These are phyloP conservation scores for Trichocladium antarcticum DNA, from an alignment of 495 filamentous ascomycete genomes.

Conservation along the genomic window DNA sequence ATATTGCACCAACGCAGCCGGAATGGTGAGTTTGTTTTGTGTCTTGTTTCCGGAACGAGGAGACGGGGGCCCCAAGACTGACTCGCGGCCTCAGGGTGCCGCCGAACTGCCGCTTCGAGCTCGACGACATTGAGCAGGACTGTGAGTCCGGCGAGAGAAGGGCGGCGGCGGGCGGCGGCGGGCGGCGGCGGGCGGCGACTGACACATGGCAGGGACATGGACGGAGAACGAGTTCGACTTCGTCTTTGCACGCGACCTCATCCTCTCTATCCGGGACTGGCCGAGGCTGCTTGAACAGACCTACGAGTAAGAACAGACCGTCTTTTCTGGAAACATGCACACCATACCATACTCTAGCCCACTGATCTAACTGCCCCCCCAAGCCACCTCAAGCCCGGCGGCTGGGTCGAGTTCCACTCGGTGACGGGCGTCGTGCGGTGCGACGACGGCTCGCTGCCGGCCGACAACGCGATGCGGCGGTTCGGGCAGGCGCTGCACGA, in stretches of 20 bases:
- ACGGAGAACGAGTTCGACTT: conserved; percentile 48
- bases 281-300: neutral
- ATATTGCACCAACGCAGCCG: conserved; percentile 3
- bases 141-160: conserved; percentile 21
- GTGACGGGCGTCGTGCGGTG: conserved; percentile 22
- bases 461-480: conserved; percentile 4
- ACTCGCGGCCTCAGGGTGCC: no score
- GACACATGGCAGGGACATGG: conserved; percentile 28
- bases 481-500: conserved; percentile 16
- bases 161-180: no score
- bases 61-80: no score
- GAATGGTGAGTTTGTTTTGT: neutral
- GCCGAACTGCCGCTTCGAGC: conserved; percentile 43
- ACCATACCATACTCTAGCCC: neutral
- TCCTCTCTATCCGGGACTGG: conserved; percentile 1
- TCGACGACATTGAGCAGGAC: conserved; percentile 45
- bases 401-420: conserved; percentile 38
- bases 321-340: neutral
- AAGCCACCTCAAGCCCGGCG: conserved; percentile 35
- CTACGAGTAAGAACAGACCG: conserved; percentile 25
- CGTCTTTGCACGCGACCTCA: conserved; percentile 38
- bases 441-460: conserved; percentile 25
- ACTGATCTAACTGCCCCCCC: no score
- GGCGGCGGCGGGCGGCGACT: no score
- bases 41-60: no score